Evolutionary conservation across 768 basidiomycete genomes (phyloP), one percentile per base, ranked within the genome.

Genomic region (Mycena albidolilacea): DNA sequence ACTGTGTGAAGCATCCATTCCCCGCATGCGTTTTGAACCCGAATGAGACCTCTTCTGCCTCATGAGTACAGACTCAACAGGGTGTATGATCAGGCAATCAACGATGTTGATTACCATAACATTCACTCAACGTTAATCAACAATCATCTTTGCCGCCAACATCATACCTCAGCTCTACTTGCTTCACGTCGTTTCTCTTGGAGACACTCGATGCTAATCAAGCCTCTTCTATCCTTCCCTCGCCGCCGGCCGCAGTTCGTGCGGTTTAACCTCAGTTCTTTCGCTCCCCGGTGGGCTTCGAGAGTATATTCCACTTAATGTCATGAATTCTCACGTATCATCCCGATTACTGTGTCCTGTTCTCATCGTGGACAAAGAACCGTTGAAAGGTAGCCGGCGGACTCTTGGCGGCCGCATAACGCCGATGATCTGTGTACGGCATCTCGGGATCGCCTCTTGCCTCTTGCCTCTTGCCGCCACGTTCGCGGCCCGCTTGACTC

Each of bases 201-300:
- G 54, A 55, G 54, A 35, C 54, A 35, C 54, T 55, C 54, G 54
- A 35, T 55, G 54, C 54, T 55, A 55, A 55, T 55, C 54, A 35
- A 35, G 30, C 54, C 54, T 55, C 54, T 55, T 30, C 54, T 30
- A 55, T 55, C 54, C 23, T 55, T 55, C 54, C 54, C 54, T 55
- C 54, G 54, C 54, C 54, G 54, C 54, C 54, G 54, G 54, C 54
- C 54, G 30, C 54, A 55, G 54, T 55, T 55, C 54, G 23, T 55
- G 54, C 30, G 30, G 54, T 55, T 35, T 30, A 35, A 55, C 54
- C 54, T 35, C 54, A 55, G 54, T 55, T 55, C 54, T 35, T 55
- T 55, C 11, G 54, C 23, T 55, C 54, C 54, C 23, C 7, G 54
- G 54, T 55, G 54, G 50, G 50, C 23, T 21, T 52, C 19, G n/a